Evolutionary conservation across 305 asterid genomes (phyloP).

Genomic region (Plantago lanceolata): DNA sequence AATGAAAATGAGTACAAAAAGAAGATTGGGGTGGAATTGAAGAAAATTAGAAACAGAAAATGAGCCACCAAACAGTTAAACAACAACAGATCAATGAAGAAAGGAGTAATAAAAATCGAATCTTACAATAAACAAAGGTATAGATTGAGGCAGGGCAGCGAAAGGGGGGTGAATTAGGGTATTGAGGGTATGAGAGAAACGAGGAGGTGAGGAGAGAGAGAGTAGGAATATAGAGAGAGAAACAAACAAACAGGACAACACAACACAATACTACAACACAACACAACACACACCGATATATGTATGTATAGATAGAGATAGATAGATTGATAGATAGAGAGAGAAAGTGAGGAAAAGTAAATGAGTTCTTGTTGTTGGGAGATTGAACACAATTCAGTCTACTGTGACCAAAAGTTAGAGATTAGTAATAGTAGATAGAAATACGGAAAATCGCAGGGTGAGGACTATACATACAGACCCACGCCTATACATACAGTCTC

Average conservation of each 20-base stretch:
- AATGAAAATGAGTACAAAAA: conserved; percentile 26
- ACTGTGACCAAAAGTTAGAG: too few relatives aligned
- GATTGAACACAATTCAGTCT: too few relatives aligned
- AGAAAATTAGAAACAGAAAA: conserved; percentile 19
- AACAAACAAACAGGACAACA: conserved; percentile 42
- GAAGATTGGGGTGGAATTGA: conserved; percentile 43
- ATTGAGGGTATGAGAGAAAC: conserved; percentile 54
- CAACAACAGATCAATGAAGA: conserved; percentile 57
- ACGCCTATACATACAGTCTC: too few relatives aligned
- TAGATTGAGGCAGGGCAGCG: conserved; percentile 31
- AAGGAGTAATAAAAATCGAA: conserved; percentile 26
- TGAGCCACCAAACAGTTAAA: conserved; percentile 44
- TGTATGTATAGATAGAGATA: conserved; percentile 20
- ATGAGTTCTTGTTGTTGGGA: too few relatives aligned
- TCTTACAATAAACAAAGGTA: conserved; percentile 26
- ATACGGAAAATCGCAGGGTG: too few relatives aligned
- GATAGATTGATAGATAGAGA: conserved; percentile 44
- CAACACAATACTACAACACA: conserved; percentile 26
- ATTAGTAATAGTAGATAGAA: too few relatives aligned
- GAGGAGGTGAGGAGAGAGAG: conserved; percentile 56
- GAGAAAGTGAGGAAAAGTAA: too few relatives aligned
- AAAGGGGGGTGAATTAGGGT: conserved; percentile 58
- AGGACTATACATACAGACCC: too few relatives aligned
- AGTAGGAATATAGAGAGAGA: conserved; percentile 28
- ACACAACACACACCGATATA: conserved; percentile 21